phyloP scores from a whole-genome alignment of 495 filamentous ascomycete species.

The Pyrenula massariospora region DNA sequence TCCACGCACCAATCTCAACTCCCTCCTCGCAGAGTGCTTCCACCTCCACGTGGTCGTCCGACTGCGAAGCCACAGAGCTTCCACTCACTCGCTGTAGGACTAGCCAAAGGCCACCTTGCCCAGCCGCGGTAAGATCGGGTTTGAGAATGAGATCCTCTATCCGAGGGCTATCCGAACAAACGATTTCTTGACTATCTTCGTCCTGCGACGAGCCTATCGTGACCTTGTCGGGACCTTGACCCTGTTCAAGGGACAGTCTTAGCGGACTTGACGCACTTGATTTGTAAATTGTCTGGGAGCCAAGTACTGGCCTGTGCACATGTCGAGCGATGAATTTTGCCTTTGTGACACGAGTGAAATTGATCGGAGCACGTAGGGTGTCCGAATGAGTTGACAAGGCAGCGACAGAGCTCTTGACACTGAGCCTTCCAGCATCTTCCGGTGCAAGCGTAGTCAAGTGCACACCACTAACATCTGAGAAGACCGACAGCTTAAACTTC shows the following conservation, averaged over 20 bases:
- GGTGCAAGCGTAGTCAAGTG: constrained; percentile 34
- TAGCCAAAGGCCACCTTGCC: constrained; percentile 52
- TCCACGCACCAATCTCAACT: constrained; percentile 49
- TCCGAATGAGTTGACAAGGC: constrained; percentile 37
- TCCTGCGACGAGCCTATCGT: constrained; percentile 41
- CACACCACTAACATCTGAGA: constrained; percentile 41
- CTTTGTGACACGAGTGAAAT: constrained; percentile 41
- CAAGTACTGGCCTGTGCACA: constrained; percentile 20
- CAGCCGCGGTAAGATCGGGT: constrained; percentile 29
- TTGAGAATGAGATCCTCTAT: constrained; percentile 60
- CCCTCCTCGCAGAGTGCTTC: constrained; percentile 57
- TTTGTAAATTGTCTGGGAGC: constrained; percentile 11
- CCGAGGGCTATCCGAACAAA: constrained; percentile 55
- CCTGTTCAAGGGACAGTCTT: constrained; percentile 52
- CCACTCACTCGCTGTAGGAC: constrained; percentile 65
- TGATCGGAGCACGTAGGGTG: constrained; percentile 39
- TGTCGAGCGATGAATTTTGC: constrained; percentile 38
- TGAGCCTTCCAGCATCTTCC: constrained; percentile 58
- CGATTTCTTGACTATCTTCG: constrained; percentile 52
- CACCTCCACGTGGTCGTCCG: constrained; percentile 47
- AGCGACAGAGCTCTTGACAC: constrained; percentile 35
- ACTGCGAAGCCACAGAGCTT: constrained; percentile 24
- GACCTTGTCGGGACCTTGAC: constrained; percentile 54
- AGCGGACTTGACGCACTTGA: constrained; percentile 41
- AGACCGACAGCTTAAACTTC: constrained; percentile 63